Evolutionary conservation across 192 early-diverging fungal genomes (phyloP), one percentile per base, ranked within the genome.

Genomic region (Gryganskiella cystojenkinii): DNA sequence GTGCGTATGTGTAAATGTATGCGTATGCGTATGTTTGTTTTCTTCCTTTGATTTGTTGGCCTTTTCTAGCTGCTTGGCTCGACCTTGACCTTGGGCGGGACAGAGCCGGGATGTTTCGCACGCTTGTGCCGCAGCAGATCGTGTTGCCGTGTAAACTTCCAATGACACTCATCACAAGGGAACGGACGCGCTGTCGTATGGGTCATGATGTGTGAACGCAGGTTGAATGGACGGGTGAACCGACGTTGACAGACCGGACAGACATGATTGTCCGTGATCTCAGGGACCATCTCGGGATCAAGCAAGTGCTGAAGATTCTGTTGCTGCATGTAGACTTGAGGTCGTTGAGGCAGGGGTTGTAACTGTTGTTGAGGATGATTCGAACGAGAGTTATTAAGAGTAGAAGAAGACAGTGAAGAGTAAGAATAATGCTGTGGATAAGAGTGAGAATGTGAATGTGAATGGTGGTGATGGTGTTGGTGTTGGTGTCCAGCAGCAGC

Each of bases 121-220:
- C 72, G 64, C 44, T 76, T 76, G 30, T 76, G 72, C 3, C 72
- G 49, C 43, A 76, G 27, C 11, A 76, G 54, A 28, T 76, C 72
- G 31, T 76, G 72, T 30, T 76, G 72, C 22, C 96, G 84, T 20
- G 95, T 90, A 81, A 98, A 98, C 19, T 86, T 83, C 59, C 89
- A 86, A 8, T 89, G 81, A 70, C 96, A 98, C 66, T 87, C 84
- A n/a, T 82, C 79, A 57, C 93, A 95, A 61, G 84, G 79, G 66
- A 86, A 92, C n/a, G 93, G 93, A 24, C 92, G 85, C 64, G 92
- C 89, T 1, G 87, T 82, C 25, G 91, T 90, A 66, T 94, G 93
- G 3, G 91, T 92, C 56, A 90, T 82, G 27, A 89, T 84, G 71
- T 94, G 93, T n/a, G 91, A 92, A 52, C 89, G 89, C 42, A 94